A percentile compares a stretch with the other conserved stretches of the same genome.
Evolutionary conservation across 129 eudicot species (phyloP).

Genomic region (Lonicera japonica): DNA sequence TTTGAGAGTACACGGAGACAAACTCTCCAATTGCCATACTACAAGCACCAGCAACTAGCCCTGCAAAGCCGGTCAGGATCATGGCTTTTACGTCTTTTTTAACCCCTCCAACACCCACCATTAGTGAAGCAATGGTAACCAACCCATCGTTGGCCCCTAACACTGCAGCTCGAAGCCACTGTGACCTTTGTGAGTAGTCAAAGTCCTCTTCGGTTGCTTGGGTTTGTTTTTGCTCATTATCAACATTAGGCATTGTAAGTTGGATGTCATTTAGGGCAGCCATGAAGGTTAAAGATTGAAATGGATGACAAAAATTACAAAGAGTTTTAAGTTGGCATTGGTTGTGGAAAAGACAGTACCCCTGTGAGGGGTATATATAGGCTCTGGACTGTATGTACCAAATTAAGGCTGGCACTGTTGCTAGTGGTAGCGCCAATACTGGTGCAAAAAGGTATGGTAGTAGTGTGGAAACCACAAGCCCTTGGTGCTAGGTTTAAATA

Average conservation of each 20-base stretch:
- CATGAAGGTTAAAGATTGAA: slow-evolving; percentile 21
- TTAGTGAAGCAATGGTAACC: slow-evolving; percentile 36
- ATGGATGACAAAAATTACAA: slow-evolving; percentile 8
- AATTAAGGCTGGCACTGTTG: background rate
- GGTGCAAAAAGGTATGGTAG: slow-evolving; percentile 23
- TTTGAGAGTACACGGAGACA: slow-evolving; percentile 35
- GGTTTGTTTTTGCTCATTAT: slow-evolving; percentile 3
- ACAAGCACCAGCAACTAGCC: slow-evolving; percentile 37
- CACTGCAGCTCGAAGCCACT: slow-evolving; percentile 49
- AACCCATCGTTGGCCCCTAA: slow-evolving; percentile 46
- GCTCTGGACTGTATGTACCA: background rate
- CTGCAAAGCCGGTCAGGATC: slow-evolving; percentile 38
- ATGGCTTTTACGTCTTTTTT: slow-evolving; percentile 31
- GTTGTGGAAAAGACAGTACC: slow-evolving; percentile 22
- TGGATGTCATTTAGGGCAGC: slow-evolving; percentile 20
- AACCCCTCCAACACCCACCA: slow-evolving; percentile 41
- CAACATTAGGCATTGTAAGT: slow-evolving; percentile 10
- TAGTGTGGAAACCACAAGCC: slow-evolving; percentile 35
- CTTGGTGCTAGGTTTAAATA: slow-evolving; percentile 3
- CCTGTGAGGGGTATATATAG: slow-evolving; percentile 20
- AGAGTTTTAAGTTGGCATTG: background rate
- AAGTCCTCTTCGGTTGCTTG: slow-evolving; percentile 5
- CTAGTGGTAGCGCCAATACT: slow-evolving; percentile 16
- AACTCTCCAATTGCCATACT: slow-evolving; percentile 35
- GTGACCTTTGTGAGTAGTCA: slow-evolving; percentile 35